These are phyloP conservation scores for Aspergillus hortae DNA, from an alignment of 2,329 filamentous ascomycete genomes.

Conservation along the genomic window DNA sequence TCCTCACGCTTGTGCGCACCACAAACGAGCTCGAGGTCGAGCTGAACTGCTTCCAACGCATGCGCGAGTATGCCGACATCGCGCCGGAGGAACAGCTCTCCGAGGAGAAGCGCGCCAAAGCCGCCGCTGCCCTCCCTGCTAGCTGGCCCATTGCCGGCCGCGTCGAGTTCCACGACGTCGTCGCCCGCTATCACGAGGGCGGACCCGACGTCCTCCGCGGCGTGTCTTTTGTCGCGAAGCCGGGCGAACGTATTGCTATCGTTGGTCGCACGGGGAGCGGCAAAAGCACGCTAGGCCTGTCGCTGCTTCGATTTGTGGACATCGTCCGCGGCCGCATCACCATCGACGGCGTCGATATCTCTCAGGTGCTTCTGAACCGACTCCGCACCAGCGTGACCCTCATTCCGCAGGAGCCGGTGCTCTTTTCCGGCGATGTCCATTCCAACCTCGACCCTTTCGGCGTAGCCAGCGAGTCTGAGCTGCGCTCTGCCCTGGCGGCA, in stretches of 20 bases:
- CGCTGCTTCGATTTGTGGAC: slow-evolving; percentile 53
- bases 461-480: slow-evolving; percentile 50
- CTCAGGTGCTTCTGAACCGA: slow-evolving; percentile 47
- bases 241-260: slow-evolving; percentile 26
- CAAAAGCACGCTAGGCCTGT: slow-evolving; percentile 46
- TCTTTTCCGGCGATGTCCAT: slow-evolving; percentile 57
- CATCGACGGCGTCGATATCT: slow-evolving; percentile 56
- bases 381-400: slow-evolving; percentile 56
- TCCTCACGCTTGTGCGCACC: slow-evolving; percentile 50
- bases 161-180: slow-evolving; percentile 23
- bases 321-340: slow-evolving; percentile 50
- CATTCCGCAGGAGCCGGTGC: slow-evolving; percentile 58
- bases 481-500: slow-evolving; percentile 20
- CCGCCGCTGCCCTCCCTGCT: slow-evolving; percentile 11
- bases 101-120: slow-evolving; percentile 6
- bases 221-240: slow-evolving; percentile 19
- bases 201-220: slow-evolving; percentile 22
- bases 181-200: slow-evolving; percentile 19
- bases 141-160: slow-evolving; percentile 23
- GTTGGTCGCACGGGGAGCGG: slow-evolving; percentile 33
- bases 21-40: slow-evolving; percentile 58
- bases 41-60: slow-evolving; percentile 41
- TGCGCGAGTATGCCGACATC: slow-evolving; percentile 23
- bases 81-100: slow-evolving; percentile 19
- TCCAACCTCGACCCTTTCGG: slow-evolving; percentile 59